Evolutionary conservation across 73 alveolate species (phyloP).

Genomic region (Stentor roeselii): DNA sequence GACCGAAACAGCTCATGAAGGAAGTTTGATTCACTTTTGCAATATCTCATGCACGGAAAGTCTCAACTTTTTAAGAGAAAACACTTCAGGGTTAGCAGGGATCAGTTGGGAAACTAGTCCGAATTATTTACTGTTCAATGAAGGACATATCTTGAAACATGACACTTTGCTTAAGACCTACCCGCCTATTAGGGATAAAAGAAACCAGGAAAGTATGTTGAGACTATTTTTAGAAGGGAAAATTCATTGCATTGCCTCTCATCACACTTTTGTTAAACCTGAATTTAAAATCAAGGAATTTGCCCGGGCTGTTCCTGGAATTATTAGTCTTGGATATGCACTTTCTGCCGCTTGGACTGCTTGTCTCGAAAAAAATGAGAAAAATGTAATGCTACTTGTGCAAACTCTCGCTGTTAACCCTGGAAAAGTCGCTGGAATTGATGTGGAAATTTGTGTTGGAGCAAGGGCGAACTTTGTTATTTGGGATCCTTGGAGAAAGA

Average conservation of each 20-base stretch:
- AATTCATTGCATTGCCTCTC: neutral
- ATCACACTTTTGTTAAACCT: neutral
- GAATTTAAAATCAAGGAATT: neutral
- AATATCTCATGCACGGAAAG: conserved; percentile 11
- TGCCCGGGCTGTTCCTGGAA: neutral
- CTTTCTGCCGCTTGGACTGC: neutral
- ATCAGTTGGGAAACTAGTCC: conserved; percentile 16
- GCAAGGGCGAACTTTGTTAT: neutral
- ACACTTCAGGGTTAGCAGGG: neutral
- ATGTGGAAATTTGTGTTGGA: neutral
- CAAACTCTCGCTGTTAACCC: neutral
- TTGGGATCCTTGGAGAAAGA: neutral
- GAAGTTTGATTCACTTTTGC: neutral
- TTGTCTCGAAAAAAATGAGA: neutral
- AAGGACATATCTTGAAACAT: neutral
- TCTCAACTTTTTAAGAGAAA: neutral
- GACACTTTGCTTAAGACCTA: neutral
- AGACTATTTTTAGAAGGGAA: neutral
- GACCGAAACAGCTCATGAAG: neutral
- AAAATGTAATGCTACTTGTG: neutral
- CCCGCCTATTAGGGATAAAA: neutral
- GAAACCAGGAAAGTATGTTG: neutral
- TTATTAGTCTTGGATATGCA: neutral
- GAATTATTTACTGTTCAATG: conserved; percentile 5
- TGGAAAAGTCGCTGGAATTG: neutral